phyloP scores from a whole-genome alignment of 108 stramenopile genomes.

The Skeletonema costatum region DNA sequence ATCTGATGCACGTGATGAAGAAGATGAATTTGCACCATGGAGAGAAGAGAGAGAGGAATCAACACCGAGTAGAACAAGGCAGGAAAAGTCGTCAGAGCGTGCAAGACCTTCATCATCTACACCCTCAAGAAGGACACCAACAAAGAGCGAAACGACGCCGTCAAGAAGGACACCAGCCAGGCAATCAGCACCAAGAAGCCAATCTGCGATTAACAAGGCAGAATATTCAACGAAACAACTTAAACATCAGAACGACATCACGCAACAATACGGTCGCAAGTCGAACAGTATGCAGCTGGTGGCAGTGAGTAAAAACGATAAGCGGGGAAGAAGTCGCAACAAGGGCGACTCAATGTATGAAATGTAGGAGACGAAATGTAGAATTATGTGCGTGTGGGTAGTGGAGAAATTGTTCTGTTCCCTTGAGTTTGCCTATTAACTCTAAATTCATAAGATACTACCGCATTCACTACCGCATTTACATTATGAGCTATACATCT shows the following conservation, averaged over 20 bases:
- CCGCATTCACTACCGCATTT: too few relatives aligned
- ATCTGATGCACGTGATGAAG: constrained; percentile 38
- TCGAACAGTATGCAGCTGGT: background rate
- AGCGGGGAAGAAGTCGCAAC: background rate
- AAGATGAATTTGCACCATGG: constrained; percentile 43
- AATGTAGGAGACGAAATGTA: background rate
- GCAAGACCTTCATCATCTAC: background rate
- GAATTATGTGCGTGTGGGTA: too few relatives aligned
- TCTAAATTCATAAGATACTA: too few relatives aligned
- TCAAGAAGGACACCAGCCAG: background rate
- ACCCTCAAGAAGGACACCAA: background rate
- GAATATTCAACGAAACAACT: background rate
- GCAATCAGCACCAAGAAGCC: background rate
- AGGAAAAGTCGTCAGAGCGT: background rate
- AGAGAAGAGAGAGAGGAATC: background rate
- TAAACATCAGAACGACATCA: background rate
- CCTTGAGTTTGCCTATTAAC: too few relatives aligned
- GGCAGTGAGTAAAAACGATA: background rate
- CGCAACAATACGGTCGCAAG: background rate
- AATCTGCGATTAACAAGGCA: background rate
- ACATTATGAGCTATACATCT: too few relatives aligned
- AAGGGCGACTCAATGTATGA: background rate
- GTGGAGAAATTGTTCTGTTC: too few relatives aligned
- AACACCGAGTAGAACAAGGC: background rate
- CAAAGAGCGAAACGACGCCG: too few relatives aligned